These are phyloP conservation scores for Solanum dulcamara DNA, from an alignment of 257 asterid genomes.

Conservation along the genomic window DNA sequence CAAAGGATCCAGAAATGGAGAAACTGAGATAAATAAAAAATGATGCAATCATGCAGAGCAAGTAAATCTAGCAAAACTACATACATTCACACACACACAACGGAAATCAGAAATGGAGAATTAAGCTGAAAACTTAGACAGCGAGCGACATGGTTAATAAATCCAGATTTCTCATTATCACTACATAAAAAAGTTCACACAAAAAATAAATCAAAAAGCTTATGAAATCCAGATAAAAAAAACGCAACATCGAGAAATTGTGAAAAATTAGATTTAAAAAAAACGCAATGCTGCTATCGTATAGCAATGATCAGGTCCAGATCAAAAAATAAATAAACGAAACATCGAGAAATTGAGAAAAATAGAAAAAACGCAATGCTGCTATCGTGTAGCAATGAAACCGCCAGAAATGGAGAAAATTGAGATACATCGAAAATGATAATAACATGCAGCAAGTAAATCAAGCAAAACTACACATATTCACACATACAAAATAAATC, in stretches of 20 bases:
- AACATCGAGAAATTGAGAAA: neutral
- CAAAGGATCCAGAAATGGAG: neutral
- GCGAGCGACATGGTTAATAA: conserved; percentile 61
- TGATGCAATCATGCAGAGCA: conserved; percentile 11
- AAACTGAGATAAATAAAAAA: neutral
- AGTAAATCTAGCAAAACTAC: neutral
- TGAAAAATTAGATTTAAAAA: no score
- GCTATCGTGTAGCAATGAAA: neutral
- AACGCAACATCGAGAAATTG: no score
- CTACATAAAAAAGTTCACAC: conserved; percentile 23
- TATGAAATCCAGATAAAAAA: no score
- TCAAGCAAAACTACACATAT: neutral
- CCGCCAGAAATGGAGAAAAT: neutral
- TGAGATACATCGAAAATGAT: neutral
- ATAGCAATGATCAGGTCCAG: no score
- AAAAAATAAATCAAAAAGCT: no score
- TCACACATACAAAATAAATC: conserved; percentile 18
- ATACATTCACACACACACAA: neutral
- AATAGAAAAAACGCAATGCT: neutral
- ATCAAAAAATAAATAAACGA: neutral
- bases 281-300: no score
- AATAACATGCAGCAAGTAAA: neutral
- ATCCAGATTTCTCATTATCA: conserved; percentile 80
- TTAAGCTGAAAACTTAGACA: conserved; percentile 34
- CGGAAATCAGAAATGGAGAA: neutral